phyloP scores from a whole-genome alignment of 345 rosid genomes.

The Eucalyptus regnans region DNA sequence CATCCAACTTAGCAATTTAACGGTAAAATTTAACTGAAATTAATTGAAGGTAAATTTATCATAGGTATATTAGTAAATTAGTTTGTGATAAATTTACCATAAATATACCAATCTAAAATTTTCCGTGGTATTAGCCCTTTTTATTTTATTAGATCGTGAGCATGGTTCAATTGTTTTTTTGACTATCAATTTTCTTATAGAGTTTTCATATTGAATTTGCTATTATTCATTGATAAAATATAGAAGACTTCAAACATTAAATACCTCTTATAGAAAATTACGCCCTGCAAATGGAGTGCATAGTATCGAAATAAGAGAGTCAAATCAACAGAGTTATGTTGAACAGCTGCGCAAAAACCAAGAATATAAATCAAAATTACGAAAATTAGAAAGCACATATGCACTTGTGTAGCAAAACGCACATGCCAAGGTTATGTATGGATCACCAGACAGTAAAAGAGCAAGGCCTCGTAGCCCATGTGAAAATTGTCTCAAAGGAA shows the following conservation, averaged over 20 bases:
- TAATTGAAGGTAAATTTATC: too few species aligned
- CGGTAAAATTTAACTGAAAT: too few species aligned
- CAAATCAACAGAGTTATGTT: neutral
- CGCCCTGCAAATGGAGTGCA: neutral
- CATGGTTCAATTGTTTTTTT: neutral
- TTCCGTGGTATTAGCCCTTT: neutral
- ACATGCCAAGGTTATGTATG: neutral
- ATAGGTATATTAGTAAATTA: too few species aligned
- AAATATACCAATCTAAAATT: too few species aligned
- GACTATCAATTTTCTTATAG: neutral
- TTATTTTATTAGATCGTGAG: neutral
- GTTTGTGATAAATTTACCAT: too few species aligned
- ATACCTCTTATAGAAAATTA: neutral
- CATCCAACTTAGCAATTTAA: rapidly evolving
- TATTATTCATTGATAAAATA: neutral
- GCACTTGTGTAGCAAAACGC: neutral
- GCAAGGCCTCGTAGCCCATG: neutral
- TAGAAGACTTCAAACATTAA: neutral
- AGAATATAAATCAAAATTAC: neutral
- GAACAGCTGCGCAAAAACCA: neutral
- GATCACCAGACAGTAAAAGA: neutral
- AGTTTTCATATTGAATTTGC: neutral
- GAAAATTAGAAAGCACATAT: neutral
- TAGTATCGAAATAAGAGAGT: neutral
- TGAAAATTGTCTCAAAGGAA: neutral